Evolutionary conservation across 2,329 filamentous ascomycete species (phyloP).

Genomic region (Didymella glomerata): DNA sequence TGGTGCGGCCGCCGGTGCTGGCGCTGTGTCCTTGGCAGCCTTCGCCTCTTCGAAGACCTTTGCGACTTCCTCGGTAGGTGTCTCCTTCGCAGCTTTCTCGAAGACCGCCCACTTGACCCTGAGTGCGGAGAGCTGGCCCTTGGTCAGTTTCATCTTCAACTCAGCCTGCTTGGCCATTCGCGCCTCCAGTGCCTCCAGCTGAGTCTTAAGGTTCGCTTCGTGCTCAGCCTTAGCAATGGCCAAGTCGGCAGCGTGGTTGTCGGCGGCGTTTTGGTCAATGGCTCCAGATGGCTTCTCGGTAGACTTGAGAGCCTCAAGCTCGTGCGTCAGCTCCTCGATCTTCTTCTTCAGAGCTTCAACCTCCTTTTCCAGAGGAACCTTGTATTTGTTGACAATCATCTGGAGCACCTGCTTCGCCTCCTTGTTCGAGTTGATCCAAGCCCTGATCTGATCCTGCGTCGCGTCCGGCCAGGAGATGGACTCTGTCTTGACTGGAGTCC

Average conservation of each 20-base stretch:
- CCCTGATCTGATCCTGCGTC: slow-evolving; percentile 16
- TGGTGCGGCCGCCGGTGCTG: slow-evolving; percentile 33
- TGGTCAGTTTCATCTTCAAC: slow-evolving; percentile 76
- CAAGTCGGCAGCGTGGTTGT: slow-evolving; percentile 30
- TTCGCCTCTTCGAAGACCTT: slow-evolving; percentile 90
- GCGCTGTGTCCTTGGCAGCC: slow-evolving; percentile 60
- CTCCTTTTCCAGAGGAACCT: slow-evolving; percentile 21
- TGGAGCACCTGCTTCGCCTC: slow-evolving; percentile 16
- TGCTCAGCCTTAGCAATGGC: slow-evolving; percentile 45
- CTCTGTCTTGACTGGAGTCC: slow-evolving; percentile 20
- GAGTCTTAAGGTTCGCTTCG: slow-evolving; percentile 49
- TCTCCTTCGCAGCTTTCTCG: slow-evolving; percentile 82
- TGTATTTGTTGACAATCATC: slow-evolving; percentile 19
- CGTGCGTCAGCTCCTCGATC: slow-evolving; percentile 16
- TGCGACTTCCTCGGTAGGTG: slow-evolving; percentile 80
- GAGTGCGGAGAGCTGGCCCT: slow-evolving; percentile 65
- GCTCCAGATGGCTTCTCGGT: slow-evolving; percentile 7
- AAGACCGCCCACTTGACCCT: slow-evolving; percentile 80
- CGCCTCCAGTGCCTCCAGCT: slow-evolving; percentile 49
- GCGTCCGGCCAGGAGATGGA: slow-evolving; percentile 16
- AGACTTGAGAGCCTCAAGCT: slow-evolving; percentile 13
- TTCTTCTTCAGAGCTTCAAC: slow-evolving; percentile 21
- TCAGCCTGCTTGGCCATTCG: slow-evolving; percentile 68
- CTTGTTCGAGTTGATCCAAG: slow-evolving; percentile 20
- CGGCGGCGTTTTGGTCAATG: slow-evolving; percentile 12